Percentiles rank a stretch among this genome's conserved stretches.
phyloP scores from a whole-genome alignment of 352 stramenopile genomes.

The Pythium dissimile region DNA sequence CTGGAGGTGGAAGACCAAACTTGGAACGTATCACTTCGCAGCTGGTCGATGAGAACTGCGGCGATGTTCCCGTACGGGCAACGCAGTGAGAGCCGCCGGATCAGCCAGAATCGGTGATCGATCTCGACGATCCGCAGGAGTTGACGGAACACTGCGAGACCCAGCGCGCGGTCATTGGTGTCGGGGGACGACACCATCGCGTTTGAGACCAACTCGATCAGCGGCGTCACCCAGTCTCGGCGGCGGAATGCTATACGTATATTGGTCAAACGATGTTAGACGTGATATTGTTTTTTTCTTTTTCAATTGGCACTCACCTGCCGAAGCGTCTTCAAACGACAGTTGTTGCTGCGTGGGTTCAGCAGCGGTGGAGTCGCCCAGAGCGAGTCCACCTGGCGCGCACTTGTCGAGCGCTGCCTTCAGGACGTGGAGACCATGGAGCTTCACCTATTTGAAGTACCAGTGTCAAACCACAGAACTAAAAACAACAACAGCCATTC shows the following conservation, averaged over 20 bases:
- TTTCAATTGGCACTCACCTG: background rate
- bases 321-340: slow-evolving; percentile 1
- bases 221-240: slow-evolving; percentile 50
- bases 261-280: background rate
- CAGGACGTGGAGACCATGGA: too few relatives aligned
- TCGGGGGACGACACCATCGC: slow-evolving; percentile 68
- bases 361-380: background rate
- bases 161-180: slow-evolving; percentile 30
- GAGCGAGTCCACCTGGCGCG: background rate
- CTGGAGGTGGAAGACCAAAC: slow-evolving; percentile 22
- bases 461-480: too few relatives aligned
- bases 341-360: background rate
- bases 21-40: slow-evolving; percentile 42
- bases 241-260: slow-evolving; percentile 28
- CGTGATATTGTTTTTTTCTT: background rate
- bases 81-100: slow-evolving; percentile 36
- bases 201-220: slow-evolving; percentile 63
- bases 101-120: slow-evolving; percentile 41
- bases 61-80: slow-evolving; percentile 75
- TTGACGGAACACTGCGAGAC: slow-evolving; percentile 32
- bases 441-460: too few relatives aligned
- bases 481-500: too few relatives aligned
- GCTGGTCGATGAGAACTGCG: slow-evolving; percentile 58
- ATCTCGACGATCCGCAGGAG: slow-evolving; percentile 32
- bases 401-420: slow-evolving; percentile 7